These are phyloP conservation scores for Oehlia diaphana DNA, from an alignment of 192 early-diverging fungal species.

Conservation along the genomic window DNA sequence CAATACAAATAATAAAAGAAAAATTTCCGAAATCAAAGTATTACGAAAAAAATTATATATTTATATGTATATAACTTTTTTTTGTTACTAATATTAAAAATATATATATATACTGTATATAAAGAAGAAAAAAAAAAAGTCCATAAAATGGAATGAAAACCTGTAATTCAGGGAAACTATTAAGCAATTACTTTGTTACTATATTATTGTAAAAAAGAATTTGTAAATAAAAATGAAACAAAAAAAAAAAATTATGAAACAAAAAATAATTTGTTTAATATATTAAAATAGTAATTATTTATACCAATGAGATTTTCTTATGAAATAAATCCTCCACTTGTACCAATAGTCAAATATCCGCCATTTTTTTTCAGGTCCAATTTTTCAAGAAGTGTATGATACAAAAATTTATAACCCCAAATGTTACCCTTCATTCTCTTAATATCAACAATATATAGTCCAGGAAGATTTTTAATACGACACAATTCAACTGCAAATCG, in stretches of 20 bases:
- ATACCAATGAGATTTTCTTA: background rate
- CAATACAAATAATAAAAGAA: no score
- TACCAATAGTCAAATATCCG: slow-evolving; percentile 42
- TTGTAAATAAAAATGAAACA: background rate
- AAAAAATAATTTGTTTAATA: background rate
- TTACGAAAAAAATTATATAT: no score
- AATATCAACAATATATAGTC: slow-evolving; percentile 73
- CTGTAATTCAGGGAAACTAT: background rate
- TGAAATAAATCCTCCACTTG: slow-evolving; percentile 24
- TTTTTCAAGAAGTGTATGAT: slow-evolving; percentile 55
- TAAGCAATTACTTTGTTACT: background rate
- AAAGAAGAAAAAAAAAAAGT: background rate
- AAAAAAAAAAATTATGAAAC: background rate
- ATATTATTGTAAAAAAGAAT: background rate
- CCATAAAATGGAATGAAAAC: background rate
- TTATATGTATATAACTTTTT: no score
- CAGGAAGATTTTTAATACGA: slow-evolving; percentile 85
- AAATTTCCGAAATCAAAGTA: no score
- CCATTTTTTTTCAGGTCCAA: slow-evolving; percentile 51
- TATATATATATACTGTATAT: no score
- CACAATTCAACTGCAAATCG: slow-evolving; percentile 88
- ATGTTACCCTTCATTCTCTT: slow-evolving; percentile 71
- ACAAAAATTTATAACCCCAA: slow-evolving; percentile 80
- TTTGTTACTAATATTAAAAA: no score
- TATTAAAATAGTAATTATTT: background rate